Conservation (phyloP, 2,329 filamentous ascomycete species). For the Cordyceps cicadae region DNA sequence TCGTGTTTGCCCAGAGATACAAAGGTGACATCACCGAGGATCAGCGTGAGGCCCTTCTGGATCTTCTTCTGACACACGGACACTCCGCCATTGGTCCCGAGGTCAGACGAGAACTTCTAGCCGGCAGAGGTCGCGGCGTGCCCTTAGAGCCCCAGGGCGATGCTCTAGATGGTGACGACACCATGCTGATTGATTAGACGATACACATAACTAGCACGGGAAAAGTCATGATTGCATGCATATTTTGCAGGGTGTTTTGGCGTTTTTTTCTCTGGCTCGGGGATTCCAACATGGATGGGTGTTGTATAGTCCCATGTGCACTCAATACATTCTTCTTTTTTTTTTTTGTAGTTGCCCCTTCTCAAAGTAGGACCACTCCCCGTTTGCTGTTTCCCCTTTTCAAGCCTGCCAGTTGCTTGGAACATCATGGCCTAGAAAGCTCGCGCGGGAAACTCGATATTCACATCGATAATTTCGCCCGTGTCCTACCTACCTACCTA, state of each 20-base stretch:
- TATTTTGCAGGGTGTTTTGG: constrained; percentile 13
- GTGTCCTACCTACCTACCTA: constrained; percentile 1
- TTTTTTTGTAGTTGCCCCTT: constrained; percentile 1
- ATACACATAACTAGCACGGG: neutral
- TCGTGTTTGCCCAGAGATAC: constrained; percentile 90
- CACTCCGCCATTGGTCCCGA: constrained; percentile 87
- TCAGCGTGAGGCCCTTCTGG: constrained; percentile 81
- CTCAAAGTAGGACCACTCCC: neutral
- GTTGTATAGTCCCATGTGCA: neutral
- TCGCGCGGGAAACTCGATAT: neutral
- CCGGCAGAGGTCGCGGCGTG: constrained; percentile 77
- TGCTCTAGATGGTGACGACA: constrained; percentile 71
- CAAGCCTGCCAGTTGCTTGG: too few species aligned
- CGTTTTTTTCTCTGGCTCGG: constrained; percentile 5
- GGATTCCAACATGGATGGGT: neutral
- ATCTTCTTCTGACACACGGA: constrained; percentile 74
- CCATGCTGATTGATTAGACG: constrained; percentile 64
- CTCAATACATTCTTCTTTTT: constrained; percentile 3
- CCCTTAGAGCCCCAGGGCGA: constrained; percentile 47
- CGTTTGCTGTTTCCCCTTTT: neutral
- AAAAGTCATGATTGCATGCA: constrained; percentile 12
- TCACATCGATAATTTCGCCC: neutral
- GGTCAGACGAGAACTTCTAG: constrained; percentile 78
- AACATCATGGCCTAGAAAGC: neutral
- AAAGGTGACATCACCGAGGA: constrained; percentile 95